Base-by-base conservation (phyloP, 208 protist genomes). In the Balamuthia mandrillaris region DNA sequence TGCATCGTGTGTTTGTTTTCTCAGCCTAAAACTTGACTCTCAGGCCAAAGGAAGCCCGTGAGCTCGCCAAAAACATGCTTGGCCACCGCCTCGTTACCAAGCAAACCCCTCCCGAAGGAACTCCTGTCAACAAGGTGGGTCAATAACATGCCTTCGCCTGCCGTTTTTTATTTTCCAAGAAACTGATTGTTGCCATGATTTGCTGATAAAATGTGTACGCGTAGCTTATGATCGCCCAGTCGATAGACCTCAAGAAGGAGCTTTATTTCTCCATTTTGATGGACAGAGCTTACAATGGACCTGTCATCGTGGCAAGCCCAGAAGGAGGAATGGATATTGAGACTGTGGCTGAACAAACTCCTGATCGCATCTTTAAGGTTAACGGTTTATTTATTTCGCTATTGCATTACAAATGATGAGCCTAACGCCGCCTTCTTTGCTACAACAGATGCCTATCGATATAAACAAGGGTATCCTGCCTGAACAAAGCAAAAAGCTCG, bases 211-310 rank as follows among this genome's bases (percentile, higher is more conserved):
- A 56, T 56, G n/a, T 56, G 18, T 56, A 18, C 21, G n/a, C 27
- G 85, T 18, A 82, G 39, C 81, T 95, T 31, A 87, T 93, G 56
- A 68, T 96, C 39, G 85, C 79, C 27, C 91, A 96, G 85, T 79
- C 87, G 14, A 81, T 96, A 12, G 56, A 93, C 31, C 41, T 92
- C 45, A 33, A 72, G 87, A 89, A 93, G 24, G 98, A 99, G 93
- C 92, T 96, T n/a, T 99, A 99, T 91, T 97, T 99, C 82, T 97
- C 98, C 60, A 97, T 99, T 68, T 93, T 99, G 81, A 96, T 99
- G 44, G 97, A 99, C 93, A 94, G 96, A 78, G 91, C 93, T 84
- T 95, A 84, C 82, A 91, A 79, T 45, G 96, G 94, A 27, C 96
- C 96, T 44, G 95, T 95, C 29, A 86, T 96, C 27, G 81, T 96